Conservation (phyloP, 768 basidiomycete genomes). For the Boletus rubroflammeus region DNA sequence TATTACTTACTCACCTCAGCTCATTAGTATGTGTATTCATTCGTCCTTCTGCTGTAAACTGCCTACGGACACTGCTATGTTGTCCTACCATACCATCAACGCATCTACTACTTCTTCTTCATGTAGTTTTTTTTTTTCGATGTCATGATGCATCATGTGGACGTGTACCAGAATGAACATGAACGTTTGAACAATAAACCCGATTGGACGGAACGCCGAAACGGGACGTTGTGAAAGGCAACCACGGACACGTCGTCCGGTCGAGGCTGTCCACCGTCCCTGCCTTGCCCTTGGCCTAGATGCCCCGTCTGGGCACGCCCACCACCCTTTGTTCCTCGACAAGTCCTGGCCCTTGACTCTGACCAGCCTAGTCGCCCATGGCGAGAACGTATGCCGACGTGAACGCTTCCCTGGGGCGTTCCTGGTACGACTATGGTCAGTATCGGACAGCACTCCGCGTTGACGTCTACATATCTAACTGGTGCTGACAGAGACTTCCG, state of each 20-base stretch:
- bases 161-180: not conserved
- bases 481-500: constrained; percentile 45
- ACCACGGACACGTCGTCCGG: constrained; percentile 1
- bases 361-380: constrained; percentile 30
- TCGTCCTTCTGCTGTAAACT: constrained; percentile 27
- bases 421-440: constrained; percentile 65
- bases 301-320: constrained; percentile 23
- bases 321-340: constrained; percentile 14
- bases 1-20: constrained; percentile 23
- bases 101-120: constrained; percentile 16
- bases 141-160: constrained; percentile 19
- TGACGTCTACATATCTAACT: constrained; percentile 1
- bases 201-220: not conserved
- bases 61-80: constrained; percentile 24
- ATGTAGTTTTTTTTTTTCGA: constrained; percentile 8
- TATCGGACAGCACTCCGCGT: not conserved
- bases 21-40: constrained; percentile 30
- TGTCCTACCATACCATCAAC: constrained; percentile 22
- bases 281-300: constrained; percentile 22
- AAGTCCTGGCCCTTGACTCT: constrained; percentile 17
- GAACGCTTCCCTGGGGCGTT: constrained; percentile 52
- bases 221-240: constrained; percentile 5
- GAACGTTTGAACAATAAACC: not conserved
- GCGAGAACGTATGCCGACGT: constrained; percentile 54
- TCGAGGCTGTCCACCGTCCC: constrained; percentile 19